A percentile compares a stretch with the other conserved stretches of the same genome.
These are phyloP conservation scores for Leptographium wingfieldii DNA, from an alignment of 2,329 filamentous ascomycete genomes.

Conservation along the genomic window DNA sequence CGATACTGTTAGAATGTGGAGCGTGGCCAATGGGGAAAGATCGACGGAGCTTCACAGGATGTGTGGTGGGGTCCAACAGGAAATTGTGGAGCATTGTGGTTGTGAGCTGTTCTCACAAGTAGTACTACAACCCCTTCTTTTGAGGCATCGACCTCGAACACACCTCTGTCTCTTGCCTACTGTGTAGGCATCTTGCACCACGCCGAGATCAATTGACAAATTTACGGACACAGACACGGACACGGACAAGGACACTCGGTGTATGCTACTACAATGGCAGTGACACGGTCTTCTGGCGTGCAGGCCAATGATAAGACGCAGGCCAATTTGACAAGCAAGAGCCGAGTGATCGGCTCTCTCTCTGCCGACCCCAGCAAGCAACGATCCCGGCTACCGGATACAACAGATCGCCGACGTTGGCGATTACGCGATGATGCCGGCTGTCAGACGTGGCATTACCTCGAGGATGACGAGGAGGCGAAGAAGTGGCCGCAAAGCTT, in stretches of 20 bases:
- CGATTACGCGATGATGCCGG: slow-evolving; percentile 71
- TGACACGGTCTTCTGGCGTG: slow-evolving; percentile 19
- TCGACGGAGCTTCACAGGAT: neutral
- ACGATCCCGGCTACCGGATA: slow-evolving; percentile 19
- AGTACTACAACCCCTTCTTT: neutral
- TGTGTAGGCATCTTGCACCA: neutral
- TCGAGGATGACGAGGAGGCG: slow-evolving; percentile 57
- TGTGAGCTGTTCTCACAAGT: neutral
- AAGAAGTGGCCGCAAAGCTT: slow-evolving; percentile 72
- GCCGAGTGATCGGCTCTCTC: slow-evolving; percentile 23
- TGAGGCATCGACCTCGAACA: neutral
- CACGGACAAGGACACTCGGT: neutral
- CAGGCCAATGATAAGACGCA: slow-evolving; percentile 10
- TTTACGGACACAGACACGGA: no score
- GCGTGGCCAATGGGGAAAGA: neutral
- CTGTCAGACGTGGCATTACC: slow-evolving; percentile 87
- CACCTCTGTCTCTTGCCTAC: neutral
- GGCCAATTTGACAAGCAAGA: slow-evolving; percentile 21
- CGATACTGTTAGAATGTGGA: neutral
- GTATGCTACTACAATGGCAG: slow-evolving; percentile 4
- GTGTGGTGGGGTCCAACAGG: neutral
- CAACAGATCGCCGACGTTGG: slow-evolving; percentile 76
- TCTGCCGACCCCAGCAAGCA: slow-evolving; percentile 12
- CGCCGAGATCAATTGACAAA: neutral
- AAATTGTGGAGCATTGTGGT: neutral